Evolutionary conservation across 2,329 filamentous ascomycete species (phyloP).

Genomic region (Ceratocystis cubensis): DNA sequence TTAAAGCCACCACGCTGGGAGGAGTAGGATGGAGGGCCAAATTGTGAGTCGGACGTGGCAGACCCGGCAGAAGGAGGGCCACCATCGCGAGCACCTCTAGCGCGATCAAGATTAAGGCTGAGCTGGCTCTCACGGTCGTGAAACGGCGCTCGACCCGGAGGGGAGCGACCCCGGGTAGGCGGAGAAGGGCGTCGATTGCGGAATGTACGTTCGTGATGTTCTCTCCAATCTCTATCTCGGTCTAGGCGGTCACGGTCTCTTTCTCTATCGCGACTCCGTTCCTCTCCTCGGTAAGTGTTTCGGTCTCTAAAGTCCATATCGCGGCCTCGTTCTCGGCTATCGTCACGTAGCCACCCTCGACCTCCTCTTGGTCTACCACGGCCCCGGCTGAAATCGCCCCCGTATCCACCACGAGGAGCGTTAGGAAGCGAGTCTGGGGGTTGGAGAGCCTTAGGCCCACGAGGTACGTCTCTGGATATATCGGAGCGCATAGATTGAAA

Average conservation of each 20-base stretch:
- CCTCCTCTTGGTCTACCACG: conserved; percentile 42
- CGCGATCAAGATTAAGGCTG: conserved; percentile 54
- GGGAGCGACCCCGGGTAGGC: conserved; percentile 48
- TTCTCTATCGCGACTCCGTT: conserved; percentile 49
- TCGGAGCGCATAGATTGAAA: conserved; percentile 50
- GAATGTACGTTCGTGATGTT: conserved; percentile 32
- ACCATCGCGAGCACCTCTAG: conserved; percentile 56
- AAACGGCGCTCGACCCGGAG: conserved; percentile 51
- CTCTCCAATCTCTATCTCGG: conserved; percentile 37
- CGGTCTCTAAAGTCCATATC: conserved; percentile 44
- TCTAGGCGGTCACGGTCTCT: conserved; percentile 30
- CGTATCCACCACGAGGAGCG: conserved; percentile 54
- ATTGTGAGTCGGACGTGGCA: conserved; percentile 54
- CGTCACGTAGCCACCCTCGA: conserved; percentile 47
- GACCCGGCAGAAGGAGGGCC: conserved; percentile 59
- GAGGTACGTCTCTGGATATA: conserved; percentile 51
- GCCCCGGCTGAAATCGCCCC: conserved; percentile 47
- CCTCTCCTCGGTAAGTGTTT: conserved; percentile 40
- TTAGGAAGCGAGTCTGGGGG: conserved; percentile 53
- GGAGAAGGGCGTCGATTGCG: conserved; percentile 44
- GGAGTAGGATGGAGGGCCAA: conserved; percentile 39
- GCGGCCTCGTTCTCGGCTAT: conserved; percentile 47
- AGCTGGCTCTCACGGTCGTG: conserved; percentile 48
- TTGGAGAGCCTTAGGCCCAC: conserved; percentile 61
- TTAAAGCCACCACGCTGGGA: conserved; percentile 42